Conservation (phyloP, 441 rosid species). For the Pelargonium myrrhifolium region DNA sequence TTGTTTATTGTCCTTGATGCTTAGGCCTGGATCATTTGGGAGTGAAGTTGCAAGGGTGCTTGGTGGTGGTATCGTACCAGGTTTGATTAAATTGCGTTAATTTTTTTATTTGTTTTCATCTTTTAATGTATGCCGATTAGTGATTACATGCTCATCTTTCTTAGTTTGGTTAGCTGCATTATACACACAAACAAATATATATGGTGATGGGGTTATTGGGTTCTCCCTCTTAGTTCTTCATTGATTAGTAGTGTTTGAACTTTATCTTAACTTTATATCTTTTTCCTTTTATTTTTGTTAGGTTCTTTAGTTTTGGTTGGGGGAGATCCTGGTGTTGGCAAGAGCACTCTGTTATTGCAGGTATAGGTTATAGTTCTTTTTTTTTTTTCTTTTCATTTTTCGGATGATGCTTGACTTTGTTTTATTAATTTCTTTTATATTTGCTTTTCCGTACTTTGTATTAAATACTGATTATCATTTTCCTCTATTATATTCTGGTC, state of each 20-base stretch:
- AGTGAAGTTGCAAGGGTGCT: slow-evolving; percentile 80
- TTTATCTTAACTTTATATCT: background rate
- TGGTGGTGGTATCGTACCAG: slow-evolving; percentile 97
- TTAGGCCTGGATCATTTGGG: slow-evolving; percentile 70
- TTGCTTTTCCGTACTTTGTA: background rate
- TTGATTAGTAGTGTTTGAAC: background rate
- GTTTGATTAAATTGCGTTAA: slow-evolving; percentile 28
- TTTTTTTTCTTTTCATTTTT: background rate
- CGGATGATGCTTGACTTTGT: background rate
- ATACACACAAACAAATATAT: no score
- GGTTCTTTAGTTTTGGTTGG: slow-evolving; percentile 85
- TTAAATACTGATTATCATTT: background rate
- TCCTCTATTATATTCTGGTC: slow-evolving; percentile 6
- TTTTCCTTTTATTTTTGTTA: slow-evolving; percentile 17
- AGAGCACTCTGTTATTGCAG: slow-evolving; percentile 87
- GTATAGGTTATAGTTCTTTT: slow-evolving; percentile 23
- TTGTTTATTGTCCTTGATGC: slow-evolving; percentile 21
- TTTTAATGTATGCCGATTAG: no score
- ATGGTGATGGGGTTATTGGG: no score
- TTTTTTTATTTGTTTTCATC: background rate
- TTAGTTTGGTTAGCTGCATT: no score
- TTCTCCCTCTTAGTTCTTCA: no score
- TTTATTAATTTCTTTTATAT: background rate
- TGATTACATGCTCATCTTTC: no score
- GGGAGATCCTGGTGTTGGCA: slow-evolving; percentile 97